Percentiles rank a stretch among this genome's conserved stretches.
phyloP scores from a whole-genome alignment of 179 eudicot species.

The Beta macrorhiza region DNA sequence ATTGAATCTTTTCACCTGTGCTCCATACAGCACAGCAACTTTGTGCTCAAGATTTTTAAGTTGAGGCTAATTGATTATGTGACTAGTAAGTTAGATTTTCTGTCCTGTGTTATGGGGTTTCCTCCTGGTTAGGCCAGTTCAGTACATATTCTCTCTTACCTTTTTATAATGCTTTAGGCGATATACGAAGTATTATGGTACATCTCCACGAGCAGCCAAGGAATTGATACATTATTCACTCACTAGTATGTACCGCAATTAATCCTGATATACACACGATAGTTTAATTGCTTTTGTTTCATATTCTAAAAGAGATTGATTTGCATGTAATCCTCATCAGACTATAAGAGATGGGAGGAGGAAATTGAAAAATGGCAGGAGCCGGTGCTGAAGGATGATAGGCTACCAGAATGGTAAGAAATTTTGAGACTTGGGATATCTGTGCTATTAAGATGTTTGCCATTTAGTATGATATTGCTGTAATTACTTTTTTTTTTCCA shows the following conservation, averaged over 20 bases:
- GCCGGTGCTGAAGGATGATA: conserved; percentile 81
- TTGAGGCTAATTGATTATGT: not conserved
- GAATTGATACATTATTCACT: conserved; percentile 81
- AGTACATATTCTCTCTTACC: conserved; percentile 3
- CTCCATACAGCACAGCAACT: not conserved
- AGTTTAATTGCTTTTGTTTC: not conserved
- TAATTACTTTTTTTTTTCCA: not conserved
- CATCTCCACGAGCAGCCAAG: conserved; percentile 75
- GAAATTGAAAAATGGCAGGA: conserved; percentile 98
- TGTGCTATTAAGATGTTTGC: no score
- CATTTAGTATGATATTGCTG: no score
- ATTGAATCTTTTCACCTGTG: not conserved
- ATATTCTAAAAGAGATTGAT: conserved; percentile 8
- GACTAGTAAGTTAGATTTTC: not conserved
- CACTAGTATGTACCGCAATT: conserved; percentile 54
- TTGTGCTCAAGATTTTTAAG: conserved; percentile 1
- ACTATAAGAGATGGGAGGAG: conserved; percentile 96
- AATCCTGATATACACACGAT: not conserved
- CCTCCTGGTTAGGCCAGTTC: not conserved
- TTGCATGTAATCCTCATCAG: conserved; percentile 40
- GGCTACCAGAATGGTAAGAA: conserved; percentile 89
- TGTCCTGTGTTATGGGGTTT: not conserved
- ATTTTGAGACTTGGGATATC: not conserved
- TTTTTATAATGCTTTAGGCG: conserved; percentile 54
- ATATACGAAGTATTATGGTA: conserved; percentile 87